Evolutionary conservation across 2,329 filamentous ascomycete species (phyloP).

Genomic region (Leptographium lundbergii): DNA sequence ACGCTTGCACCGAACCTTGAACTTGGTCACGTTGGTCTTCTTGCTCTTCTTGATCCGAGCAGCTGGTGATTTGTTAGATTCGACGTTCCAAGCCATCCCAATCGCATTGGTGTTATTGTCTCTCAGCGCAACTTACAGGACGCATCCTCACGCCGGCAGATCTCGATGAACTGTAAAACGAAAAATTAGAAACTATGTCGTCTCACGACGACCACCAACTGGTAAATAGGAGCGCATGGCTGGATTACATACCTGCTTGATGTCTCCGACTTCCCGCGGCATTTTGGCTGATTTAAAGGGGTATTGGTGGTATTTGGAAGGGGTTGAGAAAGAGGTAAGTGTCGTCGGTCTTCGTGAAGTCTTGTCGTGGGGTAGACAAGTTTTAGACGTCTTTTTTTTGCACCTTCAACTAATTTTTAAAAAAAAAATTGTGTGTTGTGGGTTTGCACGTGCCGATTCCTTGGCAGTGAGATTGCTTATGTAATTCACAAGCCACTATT

Average conservation of each 20-base stretch:
- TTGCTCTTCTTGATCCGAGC: slow-evolving; percentile 94
- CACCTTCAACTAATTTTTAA: neutral
- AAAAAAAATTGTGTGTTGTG: slow-evolving; percentile 10
- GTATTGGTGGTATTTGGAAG: slow-evolving; percentile 12
- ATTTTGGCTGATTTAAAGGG: slow-evolving; percentile 52
- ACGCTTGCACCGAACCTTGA: slow-evolving; percentile 98
- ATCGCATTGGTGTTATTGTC: neutral
- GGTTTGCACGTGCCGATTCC: slow-evolving; percentile 8
- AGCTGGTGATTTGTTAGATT: slow-evolving; percentile 37
- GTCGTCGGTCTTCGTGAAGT: slow-evolving; percentile 3
- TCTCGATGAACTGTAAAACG: slow-evolving; percentile 85
- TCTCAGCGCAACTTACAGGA: slow-evolving; percentile 61
- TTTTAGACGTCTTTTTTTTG: neutral
- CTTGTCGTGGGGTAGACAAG: slow-evolving; percentile 2
- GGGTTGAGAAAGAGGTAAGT: slow-evolving; percentile 10
- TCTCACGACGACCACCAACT: neutral
- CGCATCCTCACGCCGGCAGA: slow-evolving; percentile 98
- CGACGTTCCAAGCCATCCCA: slow-evolving; percentile 12
- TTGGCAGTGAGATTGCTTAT: neutral
- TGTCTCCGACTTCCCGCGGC: slow-evolving; percentile 96
- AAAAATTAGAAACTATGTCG: neutral
- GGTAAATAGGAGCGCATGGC: neutral
- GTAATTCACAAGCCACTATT: neutral
- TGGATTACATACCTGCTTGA: slow-evolving; percentile 58
- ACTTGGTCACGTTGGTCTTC: slow-evolving; percentile 89